Conservation (phyloP, 495 filamentous ascomycete species). For the Pseudevernia furfuracea region DNA sequence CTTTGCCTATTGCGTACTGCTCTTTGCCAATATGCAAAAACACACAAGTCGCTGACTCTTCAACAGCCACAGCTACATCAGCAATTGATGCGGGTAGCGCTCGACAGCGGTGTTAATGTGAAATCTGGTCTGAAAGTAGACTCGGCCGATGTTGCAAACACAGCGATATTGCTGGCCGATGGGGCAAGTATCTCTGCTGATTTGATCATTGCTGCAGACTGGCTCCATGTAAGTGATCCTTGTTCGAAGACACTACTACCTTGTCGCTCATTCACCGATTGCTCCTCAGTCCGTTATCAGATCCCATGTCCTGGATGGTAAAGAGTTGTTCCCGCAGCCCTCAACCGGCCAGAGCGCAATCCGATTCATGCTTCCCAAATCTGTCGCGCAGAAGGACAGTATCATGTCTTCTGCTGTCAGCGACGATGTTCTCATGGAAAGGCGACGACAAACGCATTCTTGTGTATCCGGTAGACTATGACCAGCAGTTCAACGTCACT, state of each 20-base stretch:
- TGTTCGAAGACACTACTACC: not conserved
- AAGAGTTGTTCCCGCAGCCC: not conserved
- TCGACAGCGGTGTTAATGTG: not conserved
- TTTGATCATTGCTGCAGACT: conserved; percentile 1
- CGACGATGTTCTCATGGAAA: conserved; percentile 2
- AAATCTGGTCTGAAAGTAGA: not conserved
- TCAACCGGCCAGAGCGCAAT: not conserved
- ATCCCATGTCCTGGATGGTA: not conserved
- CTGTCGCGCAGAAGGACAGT: not conserved
- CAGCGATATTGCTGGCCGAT: not conserved
- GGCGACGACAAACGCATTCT: conserved; percentile 1
- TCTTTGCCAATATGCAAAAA: too few species aligned
- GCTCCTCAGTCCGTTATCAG: not conserved
- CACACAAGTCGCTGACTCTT: too few species aligned
- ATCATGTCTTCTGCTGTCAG: not conserved
- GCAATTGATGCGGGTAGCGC: not conserved
- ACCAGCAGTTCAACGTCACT: not conserved
- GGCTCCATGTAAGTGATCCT: not conserved
- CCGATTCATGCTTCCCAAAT: not conserved
- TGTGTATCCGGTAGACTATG: conserved; percentile 7
- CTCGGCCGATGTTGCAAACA: not conserved
- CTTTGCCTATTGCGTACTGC: not conserved
- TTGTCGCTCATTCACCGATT: not conserved
- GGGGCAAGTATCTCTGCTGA: not conserved
- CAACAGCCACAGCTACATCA: not conserved